Percentiles rank a stretch among this genome's conserved stretches.
Evolutionary conservation across 169 alveolate species (phyloP).

Genomic region (Eimeria sp.): DNA sequence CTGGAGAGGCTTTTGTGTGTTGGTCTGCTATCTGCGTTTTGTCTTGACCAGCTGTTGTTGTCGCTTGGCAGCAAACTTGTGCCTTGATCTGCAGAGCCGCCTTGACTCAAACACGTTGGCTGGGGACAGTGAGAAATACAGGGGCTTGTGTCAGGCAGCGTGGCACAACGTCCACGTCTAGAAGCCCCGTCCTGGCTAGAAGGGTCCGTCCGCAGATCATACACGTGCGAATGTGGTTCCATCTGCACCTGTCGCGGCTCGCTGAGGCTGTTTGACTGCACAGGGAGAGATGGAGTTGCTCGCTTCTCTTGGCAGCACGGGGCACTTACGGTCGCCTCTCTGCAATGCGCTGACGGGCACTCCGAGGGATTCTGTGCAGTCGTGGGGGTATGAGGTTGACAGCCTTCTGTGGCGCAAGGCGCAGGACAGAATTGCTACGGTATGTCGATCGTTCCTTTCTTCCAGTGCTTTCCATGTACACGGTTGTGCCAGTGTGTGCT

Average conservation of each 20-base stretch:
- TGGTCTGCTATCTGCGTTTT: neutral
- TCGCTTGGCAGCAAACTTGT: neutral
- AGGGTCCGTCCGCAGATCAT: neutral
- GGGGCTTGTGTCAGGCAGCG: neutral
- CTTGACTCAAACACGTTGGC: slow-evolving; percentile 4
- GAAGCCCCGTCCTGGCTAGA: neutral
- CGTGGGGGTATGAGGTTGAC: neutral
- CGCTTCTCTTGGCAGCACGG: neutral
- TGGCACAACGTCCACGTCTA: neutral
- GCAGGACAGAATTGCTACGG: neutral
- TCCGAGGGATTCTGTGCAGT: neutral
- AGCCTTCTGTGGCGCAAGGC: neutral
- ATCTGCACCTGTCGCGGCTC: neutral
- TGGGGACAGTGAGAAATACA: neutral
- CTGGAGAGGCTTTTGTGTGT: neutral
- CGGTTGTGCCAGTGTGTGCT: neutral
- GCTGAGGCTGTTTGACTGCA: neutral
- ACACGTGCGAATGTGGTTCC: neutral
- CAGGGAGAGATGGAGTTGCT: neutral
- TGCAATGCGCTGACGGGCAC: neutral
- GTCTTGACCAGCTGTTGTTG: neutral
- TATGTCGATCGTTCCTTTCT: neutral
- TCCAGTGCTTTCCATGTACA: neutral
- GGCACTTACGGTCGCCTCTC: neutral
- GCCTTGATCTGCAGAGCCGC: neutral